Conservation (phyloP, 495 filamentous ascomycete genomes). For the Annulohypoxylon maeteangense region DNA sequence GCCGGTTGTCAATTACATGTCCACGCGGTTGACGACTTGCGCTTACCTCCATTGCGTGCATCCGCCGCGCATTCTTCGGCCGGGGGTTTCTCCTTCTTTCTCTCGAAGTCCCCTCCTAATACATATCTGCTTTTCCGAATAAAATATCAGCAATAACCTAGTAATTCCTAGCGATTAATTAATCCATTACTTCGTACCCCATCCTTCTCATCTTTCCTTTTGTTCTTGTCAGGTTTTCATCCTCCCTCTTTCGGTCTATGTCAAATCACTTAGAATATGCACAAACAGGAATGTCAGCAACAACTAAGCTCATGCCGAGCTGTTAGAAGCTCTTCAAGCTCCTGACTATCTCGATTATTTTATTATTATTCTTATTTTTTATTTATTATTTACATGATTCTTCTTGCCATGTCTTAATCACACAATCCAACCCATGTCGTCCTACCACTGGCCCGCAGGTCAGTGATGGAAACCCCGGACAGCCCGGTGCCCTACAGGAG, state of each 20-base stretch:
- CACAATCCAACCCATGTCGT: conserved; percentile 26
- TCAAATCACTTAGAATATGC: neutral
- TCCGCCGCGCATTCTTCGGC: conserved; percentile 14
- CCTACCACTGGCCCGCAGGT: neutral
- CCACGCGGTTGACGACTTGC: conserved; percentile 9
- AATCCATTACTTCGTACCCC: neutral
- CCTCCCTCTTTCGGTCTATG: conserved; percentile 12
- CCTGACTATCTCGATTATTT: neutral
- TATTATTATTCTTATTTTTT: too few species aligned
- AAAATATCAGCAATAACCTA: neutral
- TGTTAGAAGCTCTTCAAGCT: conserved; percentile 2
- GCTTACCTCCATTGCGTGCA: conserved; percentile 33
- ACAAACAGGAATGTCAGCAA: conserved; percentile 1
- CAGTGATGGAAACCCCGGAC: conserved; percentile 5
- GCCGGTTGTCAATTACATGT: conserved; percentile 19
- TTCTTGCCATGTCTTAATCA: conserved; percentile 7
- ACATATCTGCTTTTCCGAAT: neutral
- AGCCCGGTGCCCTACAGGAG: conserved; percentile 7
- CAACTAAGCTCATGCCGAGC: conserved; percentile 11
- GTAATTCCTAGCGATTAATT: conserved; percentile 4
- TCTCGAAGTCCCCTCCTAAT: neutral
- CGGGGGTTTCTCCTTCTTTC: conserved; percentile 24
- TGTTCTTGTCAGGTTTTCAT: too few species aligned
- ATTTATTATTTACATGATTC: neutral
- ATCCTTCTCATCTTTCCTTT: neutral